These are phyloP conservation scores for Lentinus brumalis DNA, from an alignment of 768 basidiomycete genomes.

Conservation along the genomic window DNA sequence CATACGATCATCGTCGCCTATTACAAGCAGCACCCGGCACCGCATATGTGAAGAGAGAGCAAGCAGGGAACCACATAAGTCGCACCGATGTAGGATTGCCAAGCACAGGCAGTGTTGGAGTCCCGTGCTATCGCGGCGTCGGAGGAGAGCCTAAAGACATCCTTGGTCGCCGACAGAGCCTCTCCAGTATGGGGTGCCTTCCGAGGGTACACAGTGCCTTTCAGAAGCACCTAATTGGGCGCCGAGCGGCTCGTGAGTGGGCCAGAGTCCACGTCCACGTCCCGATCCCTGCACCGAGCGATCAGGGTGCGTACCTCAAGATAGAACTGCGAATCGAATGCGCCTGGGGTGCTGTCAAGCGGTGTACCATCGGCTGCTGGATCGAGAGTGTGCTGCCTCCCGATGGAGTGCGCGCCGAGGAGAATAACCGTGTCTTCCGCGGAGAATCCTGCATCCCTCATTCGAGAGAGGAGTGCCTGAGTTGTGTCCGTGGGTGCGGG, in stretches of 20 bases:
- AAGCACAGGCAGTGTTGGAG: slow-evolving; percentile 15
- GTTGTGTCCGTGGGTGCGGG: slow-evolving; percentile 27
- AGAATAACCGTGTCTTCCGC: slow-evolving; percentile 18
- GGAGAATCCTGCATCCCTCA: slow-evolving; percentile 22
- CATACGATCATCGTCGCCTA: slow-evolving; percentile 1
- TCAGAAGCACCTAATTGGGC: slow-evolving; percentile 15
- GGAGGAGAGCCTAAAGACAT: slow-evolving; percentile 21
- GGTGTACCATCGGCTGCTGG: slow-evolving; percentile 17
- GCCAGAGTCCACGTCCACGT: background rate
- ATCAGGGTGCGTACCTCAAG: slow-evolving; percentile 18
- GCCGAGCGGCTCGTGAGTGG: slow-evolving; percentile 13
- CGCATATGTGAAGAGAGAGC: background rate
- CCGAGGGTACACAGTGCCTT: slow-evolving; percentile 22
- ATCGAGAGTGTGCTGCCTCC: slow-evolving; percentile 17
- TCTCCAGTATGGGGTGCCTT: slow-evolving; percentile 15
- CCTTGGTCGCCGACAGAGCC: slow-evolving; percentile 12
- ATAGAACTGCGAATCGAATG: slow-evolving; percentile 32
- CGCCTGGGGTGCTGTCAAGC: slow-evolving; percentile 28
- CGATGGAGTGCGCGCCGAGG: slow-evolving; percentile 25
- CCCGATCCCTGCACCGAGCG: background rate
- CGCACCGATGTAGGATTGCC: slow-evolving; percentile 22
- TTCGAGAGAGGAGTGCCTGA: slow-evolving; percentile 20
- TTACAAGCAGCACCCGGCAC: background rate
- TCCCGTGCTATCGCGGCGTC: slow-evolving; percentile 22
- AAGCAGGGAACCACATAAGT: background rate